phyloP scores from a whole-genome alignment of 2,329 filamentous ascomycete species.

The Diaporthe destruens region DNA sequence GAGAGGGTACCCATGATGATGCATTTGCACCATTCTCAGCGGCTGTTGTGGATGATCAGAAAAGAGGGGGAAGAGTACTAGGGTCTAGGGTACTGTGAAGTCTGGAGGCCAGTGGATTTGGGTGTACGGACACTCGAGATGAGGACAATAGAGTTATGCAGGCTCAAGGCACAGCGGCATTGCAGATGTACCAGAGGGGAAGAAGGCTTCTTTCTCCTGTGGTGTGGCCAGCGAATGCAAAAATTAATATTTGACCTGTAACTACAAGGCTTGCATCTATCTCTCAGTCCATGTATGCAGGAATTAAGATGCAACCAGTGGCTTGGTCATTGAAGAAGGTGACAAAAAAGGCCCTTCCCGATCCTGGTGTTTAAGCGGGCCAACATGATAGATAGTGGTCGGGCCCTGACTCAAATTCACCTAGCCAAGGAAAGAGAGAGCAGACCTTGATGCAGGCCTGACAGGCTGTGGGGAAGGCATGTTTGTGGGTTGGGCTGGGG shows the following conservation, averaged over 20 bases:
- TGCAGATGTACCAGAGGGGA: neutral
- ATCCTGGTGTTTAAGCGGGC: too few relatives aligned
- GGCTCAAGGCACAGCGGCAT: neutral
- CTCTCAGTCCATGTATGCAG: neutral
- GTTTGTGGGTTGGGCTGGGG: neutral
- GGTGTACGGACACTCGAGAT: slow-evolving; percentile 10
- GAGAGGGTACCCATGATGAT: neutral
- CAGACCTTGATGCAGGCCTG: neutral
- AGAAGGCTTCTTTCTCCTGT: neutral
- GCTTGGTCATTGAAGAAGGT: neutral
- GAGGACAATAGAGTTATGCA: slow-evolving; percentile 15
- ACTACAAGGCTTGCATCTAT: neutral
- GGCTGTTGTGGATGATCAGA: too few relatives aligned
- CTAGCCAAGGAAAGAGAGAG: neutral
- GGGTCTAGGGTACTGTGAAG: neutral
- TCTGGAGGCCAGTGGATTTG: slow-evolving; percentile 13
- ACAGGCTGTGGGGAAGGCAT: slow-evolving; percentile 1
- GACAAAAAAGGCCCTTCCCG: neutral
- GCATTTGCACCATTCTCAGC: neutral
- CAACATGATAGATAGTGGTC: neutral
- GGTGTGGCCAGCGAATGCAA: slow-evolving; percentile 5
- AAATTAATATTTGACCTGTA: slow-evolving; percentile 17
- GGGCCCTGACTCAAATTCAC: neutral
- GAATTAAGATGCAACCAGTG: neutral
- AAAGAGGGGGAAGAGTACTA: neutral